Base-by-base conservation (phyloP, 192 early-diverging fungal species). In the Globomyces pollinis-pini region DNA sequence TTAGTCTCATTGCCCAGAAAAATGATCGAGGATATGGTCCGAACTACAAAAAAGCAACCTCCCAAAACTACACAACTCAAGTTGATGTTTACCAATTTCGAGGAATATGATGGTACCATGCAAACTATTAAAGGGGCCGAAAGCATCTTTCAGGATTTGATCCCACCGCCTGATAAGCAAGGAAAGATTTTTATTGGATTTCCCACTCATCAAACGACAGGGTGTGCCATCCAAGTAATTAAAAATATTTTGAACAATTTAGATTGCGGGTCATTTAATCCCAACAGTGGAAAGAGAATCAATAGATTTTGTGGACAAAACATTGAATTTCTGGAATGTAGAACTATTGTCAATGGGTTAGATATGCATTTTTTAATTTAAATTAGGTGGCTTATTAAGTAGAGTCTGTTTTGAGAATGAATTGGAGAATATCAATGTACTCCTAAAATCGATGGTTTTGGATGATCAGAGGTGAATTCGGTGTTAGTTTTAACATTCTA, bases 271-370 rank as follows among this genome's bases (percentile, higher is more conserved):
- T 8, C 81, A 88, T 34, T 75, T 94, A 24, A 94, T 94, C 57
- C 92, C 91, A 0, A 95, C 92, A 4, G 92, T 94, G 2, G 91
- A 95, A 55, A 81, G 92, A 42, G 92, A 95, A 64, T 79, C 74
- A 11, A 80, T 95, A 28, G 92, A 95, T 50, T 92, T 95, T 76
- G 89, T 88, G 3, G 91, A 93, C 67, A 81, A 80, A 13, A 76
- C 76, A 12, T 72, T 95, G 1, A 77, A 79, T 39, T 60, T 78
- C 24, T 95, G 88, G 85, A 95, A 95, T 59, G 74, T 82, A 55
- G 89, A 93, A 45, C 59, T 95, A 7, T 62, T 93, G n/a, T 59
- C 78, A 15, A 76, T 88, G 62, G 80, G n/a, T n/a, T n/a, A n/a
- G n/a, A n/a, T n/a, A n/a, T n/a, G n/a, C n/a, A n/a, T n/a, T n/a